Conservation (phyloP, 2,329 filamentous ascomycete species). For the Penicillium sp. region DNA sequence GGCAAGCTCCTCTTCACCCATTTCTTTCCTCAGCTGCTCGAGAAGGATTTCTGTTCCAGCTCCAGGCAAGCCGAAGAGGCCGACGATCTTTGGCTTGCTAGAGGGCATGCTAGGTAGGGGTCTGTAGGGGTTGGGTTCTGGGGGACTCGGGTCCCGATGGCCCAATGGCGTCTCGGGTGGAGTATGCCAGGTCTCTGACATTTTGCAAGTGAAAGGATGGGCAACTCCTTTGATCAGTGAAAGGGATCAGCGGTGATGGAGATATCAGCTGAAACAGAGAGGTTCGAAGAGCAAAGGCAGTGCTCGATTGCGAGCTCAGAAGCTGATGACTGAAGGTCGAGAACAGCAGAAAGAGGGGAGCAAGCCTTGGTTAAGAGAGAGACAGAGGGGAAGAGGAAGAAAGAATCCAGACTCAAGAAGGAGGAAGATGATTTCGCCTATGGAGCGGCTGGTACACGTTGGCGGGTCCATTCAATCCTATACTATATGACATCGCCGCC, state of each 20-base stretch:
- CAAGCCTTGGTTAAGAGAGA: neutral
- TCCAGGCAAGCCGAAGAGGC: neutral
- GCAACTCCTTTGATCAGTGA: neutral
- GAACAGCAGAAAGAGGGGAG: neutral
- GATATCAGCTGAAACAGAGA: neutral
- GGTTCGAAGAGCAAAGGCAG: neutral
- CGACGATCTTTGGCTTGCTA: neutral
- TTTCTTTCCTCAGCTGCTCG: neutral
- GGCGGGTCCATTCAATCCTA: neutral
- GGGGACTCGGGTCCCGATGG: neutral
- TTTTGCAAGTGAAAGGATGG: neutral
- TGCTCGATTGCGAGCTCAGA: neutral
- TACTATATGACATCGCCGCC: neutral
- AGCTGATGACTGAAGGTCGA: neutral
- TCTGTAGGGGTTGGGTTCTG: neutral
- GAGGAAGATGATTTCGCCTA: too few species aligned
- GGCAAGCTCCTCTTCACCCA: neutral
- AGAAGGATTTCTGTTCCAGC: neutral
- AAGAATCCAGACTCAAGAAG: too few species aligned
- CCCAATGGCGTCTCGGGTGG: neutral
- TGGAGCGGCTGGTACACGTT: too few species aligned
- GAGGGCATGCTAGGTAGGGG: neutral
- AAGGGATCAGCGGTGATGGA: neutral
- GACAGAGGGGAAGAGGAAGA: neutral
- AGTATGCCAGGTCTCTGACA: neutral